These are phyloP conservation scores for Pseudohalonectria lignicola DNA, from an alignment of 2,329 filamentous ascomycete species.

Conservation along the genomic window DNA sequence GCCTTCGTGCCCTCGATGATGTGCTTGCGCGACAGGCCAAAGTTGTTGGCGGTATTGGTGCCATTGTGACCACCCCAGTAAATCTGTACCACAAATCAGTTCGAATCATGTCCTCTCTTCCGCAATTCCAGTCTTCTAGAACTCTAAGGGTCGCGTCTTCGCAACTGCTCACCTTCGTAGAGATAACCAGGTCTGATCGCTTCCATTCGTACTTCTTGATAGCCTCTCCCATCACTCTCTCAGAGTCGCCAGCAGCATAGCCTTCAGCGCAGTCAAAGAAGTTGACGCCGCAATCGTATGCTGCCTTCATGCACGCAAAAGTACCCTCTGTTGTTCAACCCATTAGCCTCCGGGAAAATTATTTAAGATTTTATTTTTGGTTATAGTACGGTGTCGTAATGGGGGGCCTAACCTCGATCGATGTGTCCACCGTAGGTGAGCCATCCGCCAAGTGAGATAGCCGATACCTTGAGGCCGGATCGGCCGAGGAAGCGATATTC, in stretches of 20 bases:
- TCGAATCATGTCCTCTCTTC: background rate
- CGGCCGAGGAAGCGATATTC: conserved; percentile 61
- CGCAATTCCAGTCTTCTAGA: background rate
- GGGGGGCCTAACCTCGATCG: conserved; percentile 41
- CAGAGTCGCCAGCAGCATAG: conserved; percentile 50
- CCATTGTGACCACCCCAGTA: conserved; percentile 55
- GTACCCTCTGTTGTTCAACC: conserved; percentile 34
- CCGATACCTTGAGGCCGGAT: conserved; percentile 63
- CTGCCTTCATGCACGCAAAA: conserved; percentile 50
- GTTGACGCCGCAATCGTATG: conserved; percentile 49
- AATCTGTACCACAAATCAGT: conserved; percentile 25
- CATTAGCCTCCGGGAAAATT: background rate
- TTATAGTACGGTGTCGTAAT: background rate
- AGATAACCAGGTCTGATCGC: conserved; percentile 48
- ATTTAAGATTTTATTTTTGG: too few species aligned
- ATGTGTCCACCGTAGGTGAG: conserved; percentile 66
- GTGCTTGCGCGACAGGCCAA: conserved; percentile 48
- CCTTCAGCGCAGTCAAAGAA: conserved; percentile 53
- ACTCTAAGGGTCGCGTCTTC: too few species aligned
- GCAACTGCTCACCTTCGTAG: conserved; percentile 33
- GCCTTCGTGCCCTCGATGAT: conserved; percentile 48
- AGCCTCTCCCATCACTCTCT: conserved; percentile 53
- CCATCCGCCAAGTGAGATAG: conserved; percentile 61
- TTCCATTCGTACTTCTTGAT: conserved; percentile 51
- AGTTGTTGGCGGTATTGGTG: conserved; percentile 49